A percentile compares a stretch with the other conserved stretches of the same genome.
phyloP scores from a whole-genome alignment of 1,284 basidiomycete species.

The Trametes versicolor region DNA sequence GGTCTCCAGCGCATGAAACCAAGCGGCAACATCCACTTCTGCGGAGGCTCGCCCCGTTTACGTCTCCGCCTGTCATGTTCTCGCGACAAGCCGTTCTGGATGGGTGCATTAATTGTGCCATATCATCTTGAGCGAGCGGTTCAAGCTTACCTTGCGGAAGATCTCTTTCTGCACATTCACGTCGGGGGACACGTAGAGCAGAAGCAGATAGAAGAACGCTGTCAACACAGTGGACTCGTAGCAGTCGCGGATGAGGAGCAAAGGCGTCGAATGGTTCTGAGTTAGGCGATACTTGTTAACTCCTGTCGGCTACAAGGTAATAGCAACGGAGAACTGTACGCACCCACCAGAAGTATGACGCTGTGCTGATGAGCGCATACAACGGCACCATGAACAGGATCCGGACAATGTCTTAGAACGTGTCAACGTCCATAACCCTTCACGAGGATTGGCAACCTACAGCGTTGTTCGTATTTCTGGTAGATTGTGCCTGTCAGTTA shows the following conservation, averaged over 20 bases:
- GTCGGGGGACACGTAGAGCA: conserved; percentile 76
- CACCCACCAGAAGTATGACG: conserved; percentile 80
- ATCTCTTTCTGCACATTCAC: conserved; percentile 69
- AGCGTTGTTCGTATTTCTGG: conserved; percentile 75
- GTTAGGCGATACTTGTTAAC: conserved; percentile 8
- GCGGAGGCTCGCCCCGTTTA: conserved; percentile 55
- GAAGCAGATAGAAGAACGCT: conserved; percentile 81
- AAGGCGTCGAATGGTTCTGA: conserved; percentile 70
- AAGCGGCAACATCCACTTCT: conserved; percentile 79
- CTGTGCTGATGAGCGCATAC: conserved; percentile 74
- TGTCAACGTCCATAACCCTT: not conserved
- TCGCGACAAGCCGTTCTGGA: conserved; percentile 60
- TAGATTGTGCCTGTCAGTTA: conserved; percentile 11
- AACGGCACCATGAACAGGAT: conserved; percentile 85
- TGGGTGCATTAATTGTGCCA: no score
- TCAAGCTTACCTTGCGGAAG: conserved; percentile 54
- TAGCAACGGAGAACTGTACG: conserved; percentile 31
- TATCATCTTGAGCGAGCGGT: no score
- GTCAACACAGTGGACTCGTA: conserved; percentile 80
- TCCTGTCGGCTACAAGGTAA: conserved; percentile 28
- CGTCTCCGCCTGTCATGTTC: conserved; percentile 57
- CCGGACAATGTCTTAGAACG: conserved; percentile 67
- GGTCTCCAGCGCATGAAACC: conserved; percentile 73
- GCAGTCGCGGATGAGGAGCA: conserved; percentile 71
- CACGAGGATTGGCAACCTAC: conserved; percentile 47